Evolutionary conservation across 768 basidiomycete species (phyloP).

Genomic region (Pulveroboletus sp.): DNA sequence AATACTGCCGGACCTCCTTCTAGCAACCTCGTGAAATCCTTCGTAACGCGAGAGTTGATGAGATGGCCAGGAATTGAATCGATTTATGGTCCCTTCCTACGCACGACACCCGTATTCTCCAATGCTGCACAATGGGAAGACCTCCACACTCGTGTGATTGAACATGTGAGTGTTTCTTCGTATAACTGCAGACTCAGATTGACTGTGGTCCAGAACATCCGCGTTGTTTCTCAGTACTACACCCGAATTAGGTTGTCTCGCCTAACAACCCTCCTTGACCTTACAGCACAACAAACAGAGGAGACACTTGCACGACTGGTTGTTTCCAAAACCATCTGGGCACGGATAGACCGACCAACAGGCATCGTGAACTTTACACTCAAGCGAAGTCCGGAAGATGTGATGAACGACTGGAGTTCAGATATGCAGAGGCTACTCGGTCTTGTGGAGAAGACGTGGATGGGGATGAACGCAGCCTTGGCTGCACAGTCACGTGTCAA

Average conservation of each 20-base stretch:
- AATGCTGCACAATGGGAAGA: constrained; percentile 86
- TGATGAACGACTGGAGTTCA: constrained; percentile 97
- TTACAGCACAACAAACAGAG: constrained; percentile 78
- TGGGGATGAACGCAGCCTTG: constrained; percentile 88
- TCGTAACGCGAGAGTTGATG: constrained; percentile 90
- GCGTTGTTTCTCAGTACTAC: constrained; percentile 92
- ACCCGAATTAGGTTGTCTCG: constrained; percentile 84
- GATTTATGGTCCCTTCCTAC: constrained; percentile 81
- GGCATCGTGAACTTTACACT: constrained; percentile 86
- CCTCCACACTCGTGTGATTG: constrained; percentile 90
- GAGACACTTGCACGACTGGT: constrained; percentile 86
- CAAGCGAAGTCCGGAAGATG: constrained; percentile 81
- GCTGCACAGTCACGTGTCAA: constrained; percentile 71
- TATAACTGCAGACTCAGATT: background rate
- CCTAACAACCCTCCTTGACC: constrained; percentile 82
- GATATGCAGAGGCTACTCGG: constrained; percentile 92
- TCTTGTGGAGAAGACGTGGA: constrained; percentile 98
- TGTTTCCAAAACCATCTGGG: constrained; percentile 88
- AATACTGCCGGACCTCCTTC: constrained; percentile 8
- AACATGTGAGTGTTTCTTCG: constrained; percentile 65
- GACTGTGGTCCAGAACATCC: constrained; percentile 69
- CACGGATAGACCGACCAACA: constrained; percentile 86
- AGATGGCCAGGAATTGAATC: constrained; percentile 92
- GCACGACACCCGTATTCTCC: constrained; percentile 76
- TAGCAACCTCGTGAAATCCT: constrained; percentile 92